Evolutionary conservation across 225 moss, liverwort and hornwort genomes (phyloP).

Genomic region (Polytrichum formosum): DNA sequence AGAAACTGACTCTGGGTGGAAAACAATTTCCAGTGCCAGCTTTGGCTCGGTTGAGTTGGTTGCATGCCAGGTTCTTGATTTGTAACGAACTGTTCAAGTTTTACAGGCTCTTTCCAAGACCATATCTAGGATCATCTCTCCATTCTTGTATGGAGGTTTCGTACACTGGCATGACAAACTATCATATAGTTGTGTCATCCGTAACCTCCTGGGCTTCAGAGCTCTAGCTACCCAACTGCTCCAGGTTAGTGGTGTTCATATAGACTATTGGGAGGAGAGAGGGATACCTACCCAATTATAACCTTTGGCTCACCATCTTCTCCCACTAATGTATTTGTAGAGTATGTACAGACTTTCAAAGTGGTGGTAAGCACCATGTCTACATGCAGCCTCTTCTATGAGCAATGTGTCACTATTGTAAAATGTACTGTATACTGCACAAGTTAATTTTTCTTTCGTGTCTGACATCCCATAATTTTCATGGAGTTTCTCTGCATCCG

Average conservation of each 20-base stretch:
- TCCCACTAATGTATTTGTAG: slow-evolving; percentile 38
- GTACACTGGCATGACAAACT: slow-evolving; percentile 2
- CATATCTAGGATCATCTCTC: neutral
- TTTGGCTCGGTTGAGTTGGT: slow-evolving; percentile 91
- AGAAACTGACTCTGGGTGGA: slow-evolving; percentile 55
- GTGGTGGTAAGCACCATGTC: neutral
- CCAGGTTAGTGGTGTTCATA: slow-evolving; percentile 21
- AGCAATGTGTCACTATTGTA: neutral
- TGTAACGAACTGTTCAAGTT: slow-evolving; percentile 21
- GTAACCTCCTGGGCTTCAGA: slow-evolving; percentile 10
- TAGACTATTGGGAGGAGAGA: slow-evolving; percentile 20
- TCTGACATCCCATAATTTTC: neutral
- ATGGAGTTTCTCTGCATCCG: neutral
- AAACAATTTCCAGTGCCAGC: slow-evolving; percentile 75
- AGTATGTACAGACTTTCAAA: slow-evolving; percentile 40
- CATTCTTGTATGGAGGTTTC: slow-evolving; percentile 3
- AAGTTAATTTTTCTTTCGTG: neutral
- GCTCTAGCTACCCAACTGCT: slow-evolving; percentile 15
- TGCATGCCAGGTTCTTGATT: slow-evolving; percentile 92
- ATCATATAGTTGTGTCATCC: slow-evolving; percentile 4
- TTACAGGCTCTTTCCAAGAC: neutral
- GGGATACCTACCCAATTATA: neutral
- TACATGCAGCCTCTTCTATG: slow-evolving; percentile 1
- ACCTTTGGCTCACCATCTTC: slow-evolving; percentile 1
- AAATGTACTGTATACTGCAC: neutral